Percentiles rank a stretch among this genome's conserved stretches.
Evolutionary conservation across 257 asterid genomes (phyloP).

Genomic region (Solanum etuberosum): DNA sequence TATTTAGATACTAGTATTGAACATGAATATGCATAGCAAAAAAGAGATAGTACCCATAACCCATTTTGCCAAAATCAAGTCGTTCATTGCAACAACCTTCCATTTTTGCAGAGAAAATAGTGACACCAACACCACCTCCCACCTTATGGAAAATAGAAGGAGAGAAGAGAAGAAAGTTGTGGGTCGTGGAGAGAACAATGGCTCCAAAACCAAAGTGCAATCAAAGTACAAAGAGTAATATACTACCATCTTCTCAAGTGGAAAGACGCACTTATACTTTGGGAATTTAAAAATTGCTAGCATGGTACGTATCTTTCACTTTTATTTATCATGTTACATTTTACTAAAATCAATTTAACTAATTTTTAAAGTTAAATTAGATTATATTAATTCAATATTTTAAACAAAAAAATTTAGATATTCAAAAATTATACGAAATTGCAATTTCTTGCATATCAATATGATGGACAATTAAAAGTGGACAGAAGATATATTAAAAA

Average conservation of each 20-base stretch:
- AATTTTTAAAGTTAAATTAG: no score
- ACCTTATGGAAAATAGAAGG: background rate
- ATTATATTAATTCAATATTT: no score
- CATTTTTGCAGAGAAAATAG: slow-evolving; percentile 29
- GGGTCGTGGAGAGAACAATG: slow-evolving; percentile 1
- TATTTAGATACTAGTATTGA: no score
- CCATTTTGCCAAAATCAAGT: slow-evolving; percentile 95
- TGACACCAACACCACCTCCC: slow-evolving; percentile 1
- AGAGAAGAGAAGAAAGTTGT: background rate
- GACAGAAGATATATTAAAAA: no score
- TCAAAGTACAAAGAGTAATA: background rate
- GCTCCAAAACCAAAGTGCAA: slow-evolving; percentile 15
- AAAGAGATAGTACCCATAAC: slow-evolving; percentile 58
- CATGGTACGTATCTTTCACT: no score
- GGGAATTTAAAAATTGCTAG: background rate
- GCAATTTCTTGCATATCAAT: no score
- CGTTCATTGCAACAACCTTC: slow-evolving; percentile 69
- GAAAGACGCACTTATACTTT: slow-evolving; percentile 2
- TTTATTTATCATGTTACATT: no score
- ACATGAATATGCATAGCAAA: background rate
- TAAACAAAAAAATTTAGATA: no score
- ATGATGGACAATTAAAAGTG: no score
- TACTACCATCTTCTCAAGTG: slow-evolving; percentile 24
- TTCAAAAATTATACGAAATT: no score
- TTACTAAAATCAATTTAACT: no score